These are phyloP conservation scores for Prunus yedoensis DNA, from an alignment of 331 rosid species.

Conservation along the genomic window DNA sequence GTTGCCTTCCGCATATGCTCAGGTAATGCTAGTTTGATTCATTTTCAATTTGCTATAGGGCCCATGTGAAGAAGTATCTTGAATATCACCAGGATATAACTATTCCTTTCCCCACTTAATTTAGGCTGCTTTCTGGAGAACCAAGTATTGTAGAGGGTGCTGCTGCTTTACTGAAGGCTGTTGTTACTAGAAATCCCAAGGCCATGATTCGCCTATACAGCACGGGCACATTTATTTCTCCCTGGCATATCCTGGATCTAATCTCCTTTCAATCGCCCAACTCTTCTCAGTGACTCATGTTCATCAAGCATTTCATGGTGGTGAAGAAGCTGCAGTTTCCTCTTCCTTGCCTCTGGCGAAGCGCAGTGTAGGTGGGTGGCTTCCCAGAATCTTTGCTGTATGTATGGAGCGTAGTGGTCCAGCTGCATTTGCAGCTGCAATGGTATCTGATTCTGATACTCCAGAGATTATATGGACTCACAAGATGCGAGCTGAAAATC, in stretches of 20 bases:
- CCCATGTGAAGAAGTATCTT: neutral
- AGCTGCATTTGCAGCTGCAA: slow-evolving; percentile 91
- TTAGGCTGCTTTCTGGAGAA: slow-evolving; percentile 98
- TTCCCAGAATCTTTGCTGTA: slow-evolving; percentile 92
- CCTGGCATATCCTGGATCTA: slow-evolving; percentile 97
- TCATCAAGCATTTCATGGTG: slow-evolving; percentile 99
- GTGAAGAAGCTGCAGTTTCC: slow-evolving; percentile 99
- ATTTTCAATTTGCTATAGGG: slow-evolving; percentile 7
- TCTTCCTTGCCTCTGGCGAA: slow-evolving; percentile 94
- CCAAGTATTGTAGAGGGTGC: slow-evolving; percentile 91
- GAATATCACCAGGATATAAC: slow-evolving; percentile 10
- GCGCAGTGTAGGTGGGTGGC: no score
- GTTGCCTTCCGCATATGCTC: slow-evolving; percentile 98
- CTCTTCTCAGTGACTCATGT: slow-evolving; percentile 94
- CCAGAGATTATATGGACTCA: slow-evolving; percentile 99
- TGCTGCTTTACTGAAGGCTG: slow-evolving; percentile 88
- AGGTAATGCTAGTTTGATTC: slow-evolving; percentile 51
- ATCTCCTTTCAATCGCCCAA: slow-evolving; percentile 85
- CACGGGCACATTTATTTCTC: slow-evolving; percentile 95
- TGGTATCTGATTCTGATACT: slow-evolving; percentile 99
- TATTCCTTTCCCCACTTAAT: slow-evolving; percentile 11
- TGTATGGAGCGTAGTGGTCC: slow-evolving; percentile 99
- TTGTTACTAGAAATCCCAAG: slow-evolving; percentile 95
- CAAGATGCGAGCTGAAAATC: slow-evolving; percentile 98
- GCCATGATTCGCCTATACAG: slow-evolving; percentile 97